These are phyloP conservation scores for Canna indica DNA, from an alignment of 176 grass and related monocot genomes.

Conservation along the genomic window DNA sequence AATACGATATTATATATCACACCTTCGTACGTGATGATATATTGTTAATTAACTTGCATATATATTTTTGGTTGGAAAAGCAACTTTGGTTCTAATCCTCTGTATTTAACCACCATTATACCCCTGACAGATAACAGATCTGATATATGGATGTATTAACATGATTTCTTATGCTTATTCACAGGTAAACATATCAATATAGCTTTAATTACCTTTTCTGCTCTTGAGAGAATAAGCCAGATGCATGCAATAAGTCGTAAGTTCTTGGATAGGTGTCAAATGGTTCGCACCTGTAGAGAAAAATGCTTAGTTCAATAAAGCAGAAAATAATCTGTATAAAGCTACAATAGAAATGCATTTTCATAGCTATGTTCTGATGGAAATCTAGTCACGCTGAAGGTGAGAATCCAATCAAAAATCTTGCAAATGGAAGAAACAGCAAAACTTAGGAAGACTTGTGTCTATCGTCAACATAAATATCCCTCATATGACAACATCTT, in stretches of 20 bases:
- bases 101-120: neutral
- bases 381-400: neutral
- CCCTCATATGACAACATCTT: neutral
- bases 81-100: no score
- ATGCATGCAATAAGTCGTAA: conserved; percentile 44
- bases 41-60: no score
- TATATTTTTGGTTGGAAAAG: no score
- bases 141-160: no score
- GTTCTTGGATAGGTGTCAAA: conserved; percentile 59
- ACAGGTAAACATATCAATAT: neutral
- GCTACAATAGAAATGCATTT: neutral
- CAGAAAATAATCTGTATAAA: neutral
- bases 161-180: neutral
- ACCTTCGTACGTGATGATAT: no score
- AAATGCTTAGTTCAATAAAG: neutral
- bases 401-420: neutral
- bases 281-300: conserved; percentile 33
- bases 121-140: neutral
- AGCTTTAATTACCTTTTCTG: conserved; percentile 22
- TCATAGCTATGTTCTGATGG: neutral
- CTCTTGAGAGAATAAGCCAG: conserved; percentile 38
- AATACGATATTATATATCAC: no score
- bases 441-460: neutral
- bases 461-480: neutral
- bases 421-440: neutral